phyloP scores from a whole-genome alignment of 1,284 basidiomycete genomes.

The Ustilago curta region DNA sequence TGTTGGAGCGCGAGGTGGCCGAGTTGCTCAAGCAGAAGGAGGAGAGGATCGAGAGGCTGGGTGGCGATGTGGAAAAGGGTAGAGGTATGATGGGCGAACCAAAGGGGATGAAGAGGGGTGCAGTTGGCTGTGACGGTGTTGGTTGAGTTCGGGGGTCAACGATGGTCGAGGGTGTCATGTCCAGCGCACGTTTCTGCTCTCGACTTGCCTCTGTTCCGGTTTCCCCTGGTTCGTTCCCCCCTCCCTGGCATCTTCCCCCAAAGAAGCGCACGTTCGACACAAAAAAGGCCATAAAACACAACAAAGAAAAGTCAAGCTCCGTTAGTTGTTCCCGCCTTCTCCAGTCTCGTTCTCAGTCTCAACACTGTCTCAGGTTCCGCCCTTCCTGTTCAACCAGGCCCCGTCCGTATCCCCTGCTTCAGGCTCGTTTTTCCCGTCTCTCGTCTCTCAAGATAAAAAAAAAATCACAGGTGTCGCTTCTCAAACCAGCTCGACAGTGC shows the following conservation, averaged over 20 bases:
- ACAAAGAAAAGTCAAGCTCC: neutral
- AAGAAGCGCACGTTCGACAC: constrained; percentile 11
- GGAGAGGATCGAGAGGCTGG: constrained; percentile 33
- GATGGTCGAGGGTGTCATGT: too few relatives aligned
- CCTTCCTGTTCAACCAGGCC: constrained; percentile 22
- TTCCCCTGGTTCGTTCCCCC: neutral
- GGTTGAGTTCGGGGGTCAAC: constrained; percentile 28
- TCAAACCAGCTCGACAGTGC: neutral
- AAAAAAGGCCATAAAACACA: neutral
- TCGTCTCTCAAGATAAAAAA: too few relatives aligned
- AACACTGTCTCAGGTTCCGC: constrained; percentile 12
- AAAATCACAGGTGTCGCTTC: constrained; percentile 11
- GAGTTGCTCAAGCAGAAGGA: constrained; percentile 53
- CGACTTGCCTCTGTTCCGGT: neutral
- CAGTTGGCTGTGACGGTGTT: constrained; percentile 61
- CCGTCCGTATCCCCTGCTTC: neutral
- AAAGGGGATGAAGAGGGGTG: constrained; percentile 46
- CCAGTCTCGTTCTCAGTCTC: neutral
- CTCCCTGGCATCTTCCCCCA: too few relatives aligned
- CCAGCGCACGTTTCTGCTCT: neutral
- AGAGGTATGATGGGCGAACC: constrained; percentile 48
- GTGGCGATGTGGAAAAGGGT: constrained; percentile 48
- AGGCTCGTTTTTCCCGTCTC: neutral
- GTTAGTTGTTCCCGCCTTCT: neutral
- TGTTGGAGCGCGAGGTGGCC: constrained; percentile 55